phyloP scores from a whole-genome alignment of 1,139 yeast genomes.

The Lodderomyces margitis region DNA sequence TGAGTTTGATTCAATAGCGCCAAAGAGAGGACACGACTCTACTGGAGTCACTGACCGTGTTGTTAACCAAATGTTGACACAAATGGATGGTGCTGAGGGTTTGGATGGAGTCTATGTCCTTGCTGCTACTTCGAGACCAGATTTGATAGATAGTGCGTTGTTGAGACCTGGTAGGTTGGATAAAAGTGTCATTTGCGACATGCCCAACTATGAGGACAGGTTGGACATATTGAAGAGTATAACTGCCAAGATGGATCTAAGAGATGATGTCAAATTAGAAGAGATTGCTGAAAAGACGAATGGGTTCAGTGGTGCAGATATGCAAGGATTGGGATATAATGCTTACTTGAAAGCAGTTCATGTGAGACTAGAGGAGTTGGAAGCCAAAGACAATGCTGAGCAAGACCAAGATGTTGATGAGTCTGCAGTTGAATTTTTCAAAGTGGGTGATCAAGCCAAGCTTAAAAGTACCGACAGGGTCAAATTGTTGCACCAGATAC shows the following conservation, averaged over 20 bases:
- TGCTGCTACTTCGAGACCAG: constrained; percentile 96
- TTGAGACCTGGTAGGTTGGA: constrained; percentile 95
- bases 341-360: constrained; percentile 93
- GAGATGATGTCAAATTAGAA: constrained; percentile 50
- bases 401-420: constrained; percentile 16
- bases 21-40: constrained; percentile 96
- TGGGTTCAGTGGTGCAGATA: constrained; percentile 93
- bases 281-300: constrained; percentile 59
- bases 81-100: constrained; percentile 99
- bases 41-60: constrained; percentile 98
- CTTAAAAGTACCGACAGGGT: constrained; percentile 47
- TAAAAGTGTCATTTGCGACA: constrained; percentile 84
- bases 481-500: constrained; percentile 46
- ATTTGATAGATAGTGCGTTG: constrained; percentile 90
- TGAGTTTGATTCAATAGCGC: constrained; percentile 96
- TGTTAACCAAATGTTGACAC: constrained; percentile 94
- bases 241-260: constrained; percentile 53
- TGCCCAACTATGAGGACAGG: constrained; percentile 74
- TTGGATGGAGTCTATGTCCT: constrained; percentile 93
- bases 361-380: constrained; percentile 50
- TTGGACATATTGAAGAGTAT: constrained; percentile 69
- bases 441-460: constrained; percentile 31
- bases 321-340: constrained; percentile 89
- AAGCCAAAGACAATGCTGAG: constrained; percentile 30
- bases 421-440: constrained; percentile 33